Percentiles rank a stretch among this genome's conserved stretches.
These are phyloP conservation scores for Polyporus arcularius DNA, from an alignment of 768 basidiomycete genomes.

Conservation along the genomic window DNA sequence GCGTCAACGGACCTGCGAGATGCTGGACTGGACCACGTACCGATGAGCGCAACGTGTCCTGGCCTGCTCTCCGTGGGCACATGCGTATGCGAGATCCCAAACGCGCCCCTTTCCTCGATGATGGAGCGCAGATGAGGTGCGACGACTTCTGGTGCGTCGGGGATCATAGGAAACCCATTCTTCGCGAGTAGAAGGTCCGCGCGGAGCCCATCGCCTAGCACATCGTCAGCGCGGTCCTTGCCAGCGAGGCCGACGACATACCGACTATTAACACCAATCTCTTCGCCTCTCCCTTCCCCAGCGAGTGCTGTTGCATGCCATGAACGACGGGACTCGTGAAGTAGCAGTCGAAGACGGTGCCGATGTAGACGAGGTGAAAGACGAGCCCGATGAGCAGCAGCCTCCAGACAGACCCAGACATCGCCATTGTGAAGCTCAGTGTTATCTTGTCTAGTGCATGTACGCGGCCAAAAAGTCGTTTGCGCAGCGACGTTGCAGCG, in stretches of 20 bases:
- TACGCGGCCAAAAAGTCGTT: not conserved
- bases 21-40: slow-evolving; percentile 33
- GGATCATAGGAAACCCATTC: slow-evolving; percentile 58
- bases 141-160: slow-evolving; percentile 54
- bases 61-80: slow-evolving; percentile 89
- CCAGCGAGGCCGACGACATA: slow-evolving; percentile 30
- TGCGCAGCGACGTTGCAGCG: not conserved
- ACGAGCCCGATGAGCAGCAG: slow-evolving; percentile 67
- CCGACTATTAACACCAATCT: slow-evolving; percentile 82
- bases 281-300: slow-evolving; percentile 54
- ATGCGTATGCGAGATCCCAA: slow-evolving; percentile 82
- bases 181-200: slow-evolving; percentile 76
- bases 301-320: slow-evolving; percentile 65
- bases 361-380: slow-evolving; percentile 75
- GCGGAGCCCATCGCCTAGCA: slow-evolving; percentile 76
- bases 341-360: slow-evolving; percentile 83
- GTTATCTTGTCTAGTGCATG: not conserved
- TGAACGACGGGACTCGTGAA: slow-evolving; percentile 82
- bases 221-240: not conserved
- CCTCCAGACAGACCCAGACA: slow-evolving; percentile 21
- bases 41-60: slow-evolving; percentile 88
- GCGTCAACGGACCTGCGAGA: not conserved
- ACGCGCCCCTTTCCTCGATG: slow-evolving; percentile 66
- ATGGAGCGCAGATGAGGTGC: slow-evolving; percentile 78
- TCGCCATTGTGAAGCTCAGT: slow-evolving; percentile 3